Base-by-base conservation (phyloP, 805 yeast species). In the Hanseniaspora valbyensis region DNA sequence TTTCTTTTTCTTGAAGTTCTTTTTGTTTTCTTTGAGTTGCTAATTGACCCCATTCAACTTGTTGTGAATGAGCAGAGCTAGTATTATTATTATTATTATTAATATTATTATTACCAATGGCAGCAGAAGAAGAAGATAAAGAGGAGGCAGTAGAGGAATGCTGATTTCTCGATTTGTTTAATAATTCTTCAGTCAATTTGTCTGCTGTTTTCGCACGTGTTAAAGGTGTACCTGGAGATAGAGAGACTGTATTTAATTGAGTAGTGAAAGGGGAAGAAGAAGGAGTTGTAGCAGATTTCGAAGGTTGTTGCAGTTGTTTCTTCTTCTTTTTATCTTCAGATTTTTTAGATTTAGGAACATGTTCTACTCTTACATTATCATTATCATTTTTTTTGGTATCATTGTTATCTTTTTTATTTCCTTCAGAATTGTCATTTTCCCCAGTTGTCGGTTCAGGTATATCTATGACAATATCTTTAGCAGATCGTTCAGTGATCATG, bases 101-200 rank as follows among this genome's bases (percentile, higher is more conserved):
- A 32, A 9, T 32, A 32, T 32, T 32, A 32, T 7, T 14, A 14
- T 33, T 33, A 28, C 12, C 12, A 28, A 12, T 12, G 7, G 12
- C 30, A 7, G 30, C 12, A 7, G 12, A 8, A 12, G 30, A 28
- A 28, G 30, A 7, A 28, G 30, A 7, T 12, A 7, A 8, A 8
- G 30, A 12, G 68, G 67, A 26, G 64, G 60, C 21, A 14, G 37
- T 16, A 66, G 68, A 22, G 66, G 67, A 43, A 60, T 59, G 0
- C 61, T 66, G 13, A 63, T 62, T 4, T 33, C 7, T 12, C 6
- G 5, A 28, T 22, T 13, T 21, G 18, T 12, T 21, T n/a, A 39
- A 67, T 66, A 28, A 60, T 51, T 2, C 52, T 54, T 16, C 21
- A 25, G 28, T 54, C 54, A 16, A 63, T n/a, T n/a, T n/a, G 52